A percentile compares a stretch with the other conserved stretches of the same genome.
phyloP scores from a whole-genome alignment of 75 land plant species.

The Pinus taeda region DNA sequence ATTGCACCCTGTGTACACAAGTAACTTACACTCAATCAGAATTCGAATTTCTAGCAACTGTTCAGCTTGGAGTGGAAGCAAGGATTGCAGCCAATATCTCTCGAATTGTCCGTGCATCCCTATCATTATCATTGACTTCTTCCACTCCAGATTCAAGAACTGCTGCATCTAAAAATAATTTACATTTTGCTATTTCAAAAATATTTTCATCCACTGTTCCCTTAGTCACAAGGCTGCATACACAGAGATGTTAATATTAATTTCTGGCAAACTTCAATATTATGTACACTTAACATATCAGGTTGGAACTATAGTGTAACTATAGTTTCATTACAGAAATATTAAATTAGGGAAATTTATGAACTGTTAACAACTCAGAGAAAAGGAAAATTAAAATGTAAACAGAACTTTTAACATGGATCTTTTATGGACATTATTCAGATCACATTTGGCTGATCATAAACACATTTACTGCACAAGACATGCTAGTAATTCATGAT shows the following conservation, averaged over 20 bases:
- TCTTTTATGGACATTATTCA: not conserved
- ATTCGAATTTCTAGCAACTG: slow-evolving; percentile 1
- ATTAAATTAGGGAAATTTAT: too few species aligned
- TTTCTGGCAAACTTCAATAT: not conserved
- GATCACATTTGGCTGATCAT: not conserved
- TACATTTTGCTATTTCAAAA: slow-evolving; percentile 90
- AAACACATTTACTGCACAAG: not conserved
- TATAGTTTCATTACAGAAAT: too few species aligned
- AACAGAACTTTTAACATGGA: not conserved
- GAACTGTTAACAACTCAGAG: too few species aligned
- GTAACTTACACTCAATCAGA: not conserved
- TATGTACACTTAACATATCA: not conserved
- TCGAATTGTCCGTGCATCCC: slow-evolving; percentile 87
- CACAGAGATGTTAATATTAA: not conserved
- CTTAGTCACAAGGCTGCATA: slow-evolving; percentile 88
- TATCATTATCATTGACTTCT: slow-evolving; percentile 50
- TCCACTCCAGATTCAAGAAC: slow-evolving; percentile 79
- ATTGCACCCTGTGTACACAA: not conserved
- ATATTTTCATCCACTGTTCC: slow-evolving; percentile 96
- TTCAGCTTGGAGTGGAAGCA: slow-evolving; percentile 5
- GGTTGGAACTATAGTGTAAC: too few species aligned
- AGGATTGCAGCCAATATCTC: slow-evolving; percentile 81
- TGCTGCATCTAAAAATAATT: slow-evolving; percentile 92
- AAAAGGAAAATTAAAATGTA: too few species aligned
- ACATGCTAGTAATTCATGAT: not conserved